phyloP scores from a whole-genome alignment of 2,329 filamentous ascomycete genomes.

The Arachnomyces sp. region DNA sequence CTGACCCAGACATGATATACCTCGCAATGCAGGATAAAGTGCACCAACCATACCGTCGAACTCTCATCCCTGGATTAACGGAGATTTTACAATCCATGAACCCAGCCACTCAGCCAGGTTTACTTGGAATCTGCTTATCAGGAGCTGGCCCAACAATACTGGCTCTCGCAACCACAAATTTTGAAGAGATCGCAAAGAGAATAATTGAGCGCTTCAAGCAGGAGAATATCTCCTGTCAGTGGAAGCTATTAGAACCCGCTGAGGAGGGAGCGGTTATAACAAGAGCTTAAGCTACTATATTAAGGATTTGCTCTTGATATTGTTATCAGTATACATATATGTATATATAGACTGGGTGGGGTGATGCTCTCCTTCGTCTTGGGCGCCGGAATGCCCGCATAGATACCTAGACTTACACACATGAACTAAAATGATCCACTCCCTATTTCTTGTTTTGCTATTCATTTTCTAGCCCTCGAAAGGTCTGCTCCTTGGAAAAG shows the following conservation, averaged over 20 bases:
- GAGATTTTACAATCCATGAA: slow-evolving; percentile 90
- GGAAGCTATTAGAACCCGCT: slow-evolving; percentile 82
- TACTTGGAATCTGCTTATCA: slow-evolving; percentile 89
- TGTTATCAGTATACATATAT: too few relatives aligned
- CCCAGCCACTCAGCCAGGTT: slow-evolving; percentile 74
- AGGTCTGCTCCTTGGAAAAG: neutral
- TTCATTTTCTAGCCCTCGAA: neutral
- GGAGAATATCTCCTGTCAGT: slow-evolving; percentile 63
- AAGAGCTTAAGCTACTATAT: too few relatives aligned
- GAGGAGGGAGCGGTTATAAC: slow-evolving; percentile 48
- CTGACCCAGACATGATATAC: slow-evolving; percentile 89
- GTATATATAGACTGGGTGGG: too few relatives aligned
- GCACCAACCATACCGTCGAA: slow-evolving; percentile 91
- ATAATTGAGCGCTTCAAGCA: slow-evolving; percentile 68
- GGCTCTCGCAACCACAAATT: slow-evolving; percentile 83
- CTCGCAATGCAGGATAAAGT: slow-evolving; percentile 98
- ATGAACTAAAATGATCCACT: too few relatives aligned
- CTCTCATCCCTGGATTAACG: slow-evolving; percentile 81
- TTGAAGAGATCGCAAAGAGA: slow-evolving; percentile 73
- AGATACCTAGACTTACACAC: too few relatives aligned
- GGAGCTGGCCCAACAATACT: slow-evolving; percentile 93
- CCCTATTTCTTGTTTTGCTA: too few relatives aligned
- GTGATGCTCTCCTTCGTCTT: too few relatives aligned
- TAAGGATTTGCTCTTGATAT: too few relatives aligned
- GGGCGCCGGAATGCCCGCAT: too few relatives aligned